A percentile compares a stretch with the other conserved stretches of the same genome.
phyloP scores from a whole-genome alignment of 257 asterid species.

The Solanum ahanhuiri region DNA sequence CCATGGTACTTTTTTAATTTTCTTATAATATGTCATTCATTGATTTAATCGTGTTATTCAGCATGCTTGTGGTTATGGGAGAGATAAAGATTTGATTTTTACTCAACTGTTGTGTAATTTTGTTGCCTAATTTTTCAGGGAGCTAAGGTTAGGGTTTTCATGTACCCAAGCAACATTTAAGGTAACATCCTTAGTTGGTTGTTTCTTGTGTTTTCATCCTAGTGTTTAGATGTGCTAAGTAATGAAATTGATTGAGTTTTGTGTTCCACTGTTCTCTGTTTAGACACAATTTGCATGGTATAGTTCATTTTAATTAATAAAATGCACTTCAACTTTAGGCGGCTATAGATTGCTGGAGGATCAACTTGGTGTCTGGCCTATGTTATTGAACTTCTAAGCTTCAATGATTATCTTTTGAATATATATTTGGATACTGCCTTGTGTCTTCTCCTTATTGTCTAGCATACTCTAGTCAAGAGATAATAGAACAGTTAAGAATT shows the following conservation, averaged over 20 bases:
- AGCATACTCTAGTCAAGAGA: not conserved
- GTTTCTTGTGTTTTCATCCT: not conserved
- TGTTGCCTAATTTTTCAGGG: constrained; percentile 23
- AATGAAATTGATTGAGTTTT: not conserved
- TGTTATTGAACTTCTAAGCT: not conserved
- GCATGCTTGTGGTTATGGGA: not conserved
- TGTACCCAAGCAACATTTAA: constrained; percentile 59
- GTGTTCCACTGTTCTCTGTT: not conserved
- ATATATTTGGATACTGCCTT: not conserved
- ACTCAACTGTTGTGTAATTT: not conserved
- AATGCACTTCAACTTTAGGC: too few relatives aligned
- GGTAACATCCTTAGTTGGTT: constrained; percentile 7
- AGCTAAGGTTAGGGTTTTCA: constrained; percentile 46
- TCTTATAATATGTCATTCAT: not conserved
- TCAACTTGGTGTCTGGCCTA: not conserved
- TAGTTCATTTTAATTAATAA: not conserved
- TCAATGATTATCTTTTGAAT: not conserved
- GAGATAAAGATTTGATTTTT: not conserved
- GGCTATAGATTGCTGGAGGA: too few relatives aligned
- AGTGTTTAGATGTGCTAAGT: not conserved
- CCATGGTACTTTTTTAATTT: constrained; percentile 4
- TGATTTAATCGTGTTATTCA: not conserved
- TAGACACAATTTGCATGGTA: not conserved
- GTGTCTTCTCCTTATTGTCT: not conserved
- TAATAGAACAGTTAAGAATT: not conserved